A percentile compares a stretch with the other conserved stretches of the same genome.
Conservation (phyloP, 345 rosid genomes). For the Gossypium turneri region DNA sequence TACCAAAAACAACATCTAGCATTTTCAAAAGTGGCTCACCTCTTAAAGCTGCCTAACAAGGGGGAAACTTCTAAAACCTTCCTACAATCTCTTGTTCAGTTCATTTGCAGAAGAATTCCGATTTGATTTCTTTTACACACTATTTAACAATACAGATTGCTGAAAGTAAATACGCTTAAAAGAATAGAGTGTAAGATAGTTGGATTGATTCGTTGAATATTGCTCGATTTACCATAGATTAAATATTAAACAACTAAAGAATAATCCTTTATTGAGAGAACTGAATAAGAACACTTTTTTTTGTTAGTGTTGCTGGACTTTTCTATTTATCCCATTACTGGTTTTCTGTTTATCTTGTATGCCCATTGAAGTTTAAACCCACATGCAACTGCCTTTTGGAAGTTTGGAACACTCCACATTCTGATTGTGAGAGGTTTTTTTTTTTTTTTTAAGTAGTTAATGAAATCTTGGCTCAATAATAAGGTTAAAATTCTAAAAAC, state of each 20-base stretch:
- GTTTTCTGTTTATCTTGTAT: background rate
- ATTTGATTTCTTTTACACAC: slow-evolving; percentile 2
- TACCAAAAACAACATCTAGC: slow-evolving; percentile 45
- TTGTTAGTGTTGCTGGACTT: background rate
- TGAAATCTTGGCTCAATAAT: no score
- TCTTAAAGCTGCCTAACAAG: slow-evolving; percentile 38
- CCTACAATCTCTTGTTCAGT: slow-evolving; percentile 44
- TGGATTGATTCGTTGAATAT: no score
- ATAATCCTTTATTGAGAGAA: background rate
- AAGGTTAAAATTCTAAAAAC: no score
- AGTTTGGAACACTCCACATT: no score
- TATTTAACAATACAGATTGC: no score
- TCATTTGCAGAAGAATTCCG: slow-evolving; percentile 31
- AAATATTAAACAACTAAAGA: background rate
- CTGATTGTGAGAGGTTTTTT: no score
- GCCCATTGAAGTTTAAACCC: no score
- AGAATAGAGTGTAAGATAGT: no score
- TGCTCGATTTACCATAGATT: background rate
- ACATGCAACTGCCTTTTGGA: no score
- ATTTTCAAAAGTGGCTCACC: slow-evolving; percentile 59
- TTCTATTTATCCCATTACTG: background rate
- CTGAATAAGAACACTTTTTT: background rate
- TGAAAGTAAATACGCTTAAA: no score
- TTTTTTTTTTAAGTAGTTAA: no score
- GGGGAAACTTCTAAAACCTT: slow-evolving; percentile 38